phyloP scores from a whole-genome alignment of 768 basidiomycete genomes.

The Collybia sp. region DNA sequence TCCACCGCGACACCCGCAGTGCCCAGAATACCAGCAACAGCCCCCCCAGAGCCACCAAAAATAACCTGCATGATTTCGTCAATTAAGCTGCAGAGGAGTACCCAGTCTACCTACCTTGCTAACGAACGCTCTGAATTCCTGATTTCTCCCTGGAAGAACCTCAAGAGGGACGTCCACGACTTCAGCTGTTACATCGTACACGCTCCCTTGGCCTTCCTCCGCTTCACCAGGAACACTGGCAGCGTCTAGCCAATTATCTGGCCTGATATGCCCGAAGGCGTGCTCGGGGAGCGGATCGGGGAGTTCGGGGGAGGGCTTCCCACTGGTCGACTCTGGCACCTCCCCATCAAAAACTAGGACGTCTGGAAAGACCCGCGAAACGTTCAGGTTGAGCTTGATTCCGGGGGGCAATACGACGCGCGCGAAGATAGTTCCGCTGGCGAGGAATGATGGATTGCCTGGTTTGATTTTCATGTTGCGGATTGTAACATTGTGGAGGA shows the following conservation, averaged over 20 bases:
- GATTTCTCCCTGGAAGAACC: slow-evolving; percentile 74
- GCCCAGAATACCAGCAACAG: slow-evolving; percentile 65
- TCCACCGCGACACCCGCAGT: slow-evolving; percentile 54
- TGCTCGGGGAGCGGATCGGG: slow-evolving; percentile 64
- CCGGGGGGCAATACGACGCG: slow-evolving; percentile 65
- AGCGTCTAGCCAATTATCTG: slow-evolving; percentile 61
- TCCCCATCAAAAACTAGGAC: slow-evolving; percentile 76
- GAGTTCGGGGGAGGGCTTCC: slow-evolving; percentile 17
- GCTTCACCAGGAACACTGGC: slow-evolving; percentile 34
- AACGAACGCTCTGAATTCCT: slow-evolving; percentile 72
- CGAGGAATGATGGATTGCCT: slow-evolving; percentile 44
- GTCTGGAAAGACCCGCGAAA: slow-evolving; percentile 67
- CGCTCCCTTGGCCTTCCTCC: slow-evolving; percentile 45
- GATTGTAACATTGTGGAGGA: slow-evolving; percentile 72
- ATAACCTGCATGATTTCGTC: slow-evolving; percentile 48
- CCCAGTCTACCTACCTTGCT: slow-evolving; percentile 48
- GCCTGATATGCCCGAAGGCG: slow-evolving; percentile 74
- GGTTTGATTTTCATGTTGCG: slow-evolving; percentile 70
- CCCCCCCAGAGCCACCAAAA: slow-evolving; percentile 58
- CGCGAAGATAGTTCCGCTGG: slow-evolving; percentile 67
- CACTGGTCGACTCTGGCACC: slow-evolving; percentile 29
- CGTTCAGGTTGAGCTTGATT: slow-evolving; percentile 60
- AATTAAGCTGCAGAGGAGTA: slow-evolving; percentile 2
- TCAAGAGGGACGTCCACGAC: slow-evolving; percentile 72
- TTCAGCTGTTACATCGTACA: slow-evolving; percentile 56